Evolutionary conservation across 208 protist genomes (phyloP).

Genomic region (Phytomonas francai): DNA sequence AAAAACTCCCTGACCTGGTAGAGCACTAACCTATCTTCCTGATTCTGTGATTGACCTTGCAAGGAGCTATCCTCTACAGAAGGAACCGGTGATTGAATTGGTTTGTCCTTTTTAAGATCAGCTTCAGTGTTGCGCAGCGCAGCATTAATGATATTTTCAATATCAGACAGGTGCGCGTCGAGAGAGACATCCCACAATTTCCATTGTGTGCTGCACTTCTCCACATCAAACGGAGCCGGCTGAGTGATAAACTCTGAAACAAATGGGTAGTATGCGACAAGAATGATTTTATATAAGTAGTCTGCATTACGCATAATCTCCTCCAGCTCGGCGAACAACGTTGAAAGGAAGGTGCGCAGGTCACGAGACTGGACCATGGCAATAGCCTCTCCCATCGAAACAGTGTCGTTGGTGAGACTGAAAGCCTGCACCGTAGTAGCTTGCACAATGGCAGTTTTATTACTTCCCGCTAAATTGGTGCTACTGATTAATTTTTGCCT

Average conservation of each 20-base stretch:
- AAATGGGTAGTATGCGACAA: constrained; percentile 68
- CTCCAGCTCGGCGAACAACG: constrained; percentile 69
- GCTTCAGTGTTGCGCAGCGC: neutral
- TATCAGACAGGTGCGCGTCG: neutral
- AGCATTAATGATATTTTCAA: neutral
- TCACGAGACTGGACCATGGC: constrained; percentile 51
- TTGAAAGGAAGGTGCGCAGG: constrained; percentile 54
- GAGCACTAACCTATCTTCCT: neutral
- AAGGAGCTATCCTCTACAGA: neutral
- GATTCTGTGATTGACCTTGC: neutral
- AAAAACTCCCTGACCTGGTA: neutral
- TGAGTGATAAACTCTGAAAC: constrained; percentile 36
- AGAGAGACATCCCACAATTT: constrained; percentile 26
- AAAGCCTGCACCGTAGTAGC: constrained; percentile 46
- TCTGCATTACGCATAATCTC: constrained; percentile 78
- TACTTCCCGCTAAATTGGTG: constrained; percentile 17
- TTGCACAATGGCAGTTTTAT: constrained; percentile 36
- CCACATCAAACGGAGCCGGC: constrained; percentile 32
- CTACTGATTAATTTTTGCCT: constrained; percentile 32
- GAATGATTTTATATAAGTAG: constrained; percentile 61
- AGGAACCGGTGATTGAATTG: neutral
- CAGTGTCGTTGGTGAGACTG: constrained; percentile 41
- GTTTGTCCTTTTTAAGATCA: neutral
- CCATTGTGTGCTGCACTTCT: constrained; percentile 35
- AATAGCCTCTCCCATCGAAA: constrained; percentile 66